Conservation (phyloP, 257 asterid genomes). For the Eucommia ulmoides region DNA sequence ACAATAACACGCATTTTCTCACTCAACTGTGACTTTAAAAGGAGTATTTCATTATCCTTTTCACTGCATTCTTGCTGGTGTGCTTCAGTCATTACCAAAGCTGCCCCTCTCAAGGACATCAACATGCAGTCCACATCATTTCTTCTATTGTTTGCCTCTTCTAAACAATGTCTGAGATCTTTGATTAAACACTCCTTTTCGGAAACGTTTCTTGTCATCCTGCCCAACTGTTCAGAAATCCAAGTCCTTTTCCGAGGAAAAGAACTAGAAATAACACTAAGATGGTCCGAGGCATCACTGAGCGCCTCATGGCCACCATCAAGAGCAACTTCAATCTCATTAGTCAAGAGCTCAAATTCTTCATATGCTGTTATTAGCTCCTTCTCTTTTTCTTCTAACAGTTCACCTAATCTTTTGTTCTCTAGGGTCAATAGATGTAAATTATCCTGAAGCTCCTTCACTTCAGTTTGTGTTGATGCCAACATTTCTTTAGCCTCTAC, state of each 20-base stretch:
- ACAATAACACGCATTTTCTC: conserved; percentile 26
- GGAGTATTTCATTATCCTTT: conserved; percentile 49
- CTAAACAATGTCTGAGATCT: conserved; percentile 60
- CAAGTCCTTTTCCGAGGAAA: conserved; percentile 33
- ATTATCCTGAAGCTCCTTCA: conserved; percentile 37
- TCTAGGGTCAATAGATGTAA: conserved; percentile 30
- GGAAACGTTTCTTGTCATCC: conserved; percentile 37
- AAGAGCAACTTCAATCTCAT: conserved; percentile 61
- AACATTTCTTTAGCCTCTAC: conserved; percentile 39
- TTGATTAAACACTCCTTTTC: conserved; percentile 59
- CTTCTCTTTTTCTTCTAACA: conserved; percentile 44
- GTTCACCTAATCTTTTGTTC: conserved; percentile 34
- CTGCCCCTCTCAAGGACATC: conserved; percentile 94
- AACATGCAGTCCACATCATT: conserved; percentile 82
- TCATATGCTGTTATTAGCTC: conserved; percentile 26
- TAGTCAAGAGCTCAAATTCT: conserved; percentile 46
- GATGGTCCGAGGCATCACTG: conserved; percentile 48
- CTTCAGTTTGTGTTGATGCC: conserved; percentile 27
- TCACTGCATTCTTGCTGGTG: conserved; percentile 73
- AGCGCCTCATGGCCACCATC: conserved; percentile 63
- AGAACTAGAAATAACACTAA: conserved; percentile 39
- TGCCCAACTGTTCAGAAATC: conserved; percentile 59
- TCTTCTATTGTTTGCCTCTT: conserved; percentile 50
- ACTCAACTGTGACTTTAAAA: conserved; percentile 38
- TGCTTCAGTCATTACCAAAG: conserved; percentile 62